These are phyloP conservation scores for Collybia sordida DNA, from an alignment of 768 basidiomycete genomes.

Conservation along the genomic window DNA sequence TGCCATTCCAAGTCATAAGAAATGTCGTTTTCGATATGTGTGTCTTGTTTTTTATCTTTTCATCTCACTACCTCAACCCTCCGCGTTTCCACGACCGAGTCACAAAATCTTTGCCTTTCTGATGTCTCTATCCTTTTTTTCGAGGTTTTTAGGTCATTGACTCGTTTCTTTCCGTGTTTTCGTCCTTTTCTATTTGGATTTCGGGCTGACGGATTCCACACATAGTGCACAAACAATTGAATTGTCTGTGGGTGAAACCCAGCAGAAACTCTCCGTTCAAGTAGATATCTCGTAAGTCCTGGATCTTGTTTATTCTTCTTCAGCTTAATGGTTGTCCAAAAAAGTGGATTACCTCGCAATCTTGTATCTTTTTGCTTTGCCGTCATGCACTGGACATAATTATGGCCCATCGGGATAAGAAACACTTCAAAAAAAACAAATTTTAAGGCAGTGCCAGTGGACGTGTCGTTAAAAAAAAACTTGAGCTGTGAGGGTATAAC, in stretches of 20 bases:
- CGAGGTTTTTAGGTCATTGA: too few species aligned
- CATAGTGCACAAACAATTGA: slow-evolving; percentile 68
- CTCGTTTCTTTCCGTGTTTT: too few species aligned
- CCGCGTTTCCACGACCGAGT: too few species aligned
- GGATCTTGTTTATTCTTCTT: not conserved
- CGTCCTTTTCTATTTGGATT: too few species aligned
- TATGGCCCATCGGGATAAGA: slow-evolving; percentile 57
- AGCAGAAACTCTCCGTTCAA: slow-evolving; percentile 60
- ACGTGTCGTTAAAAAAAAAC: slow-evolving; percentile 67
- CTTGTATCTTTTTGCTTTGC: slow-evolving; percentile 59
- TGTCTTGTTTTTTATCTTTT: slow-evolving; percentile 26
- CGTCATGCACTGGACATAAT: slow-evolving; percentile 39
- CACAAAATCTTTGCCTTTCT: too few species aligned
- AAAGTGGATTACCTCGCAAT: slow-evolving; percentile 75
- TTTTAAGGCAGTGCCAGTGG: slow-evolving; percentile 59
- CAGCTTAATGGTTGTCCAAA: not conserved
- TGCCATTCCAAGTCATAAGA: slow-evolving; percentile 54
- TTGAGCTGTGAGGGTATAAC: slow-evolving; percentile 61
- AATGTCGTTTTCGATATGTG: slow-evolving; percentile 59
- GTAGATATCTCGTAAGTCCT: slow-evolving; percentile 69
- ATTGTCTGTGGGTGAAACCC: slow-evolving; percentile 48
- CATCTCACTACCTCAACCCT: slow-evolving; percentile 2
- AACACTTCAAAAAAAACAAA: slow-evolving; percentile 52
- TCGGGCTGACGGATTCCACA: not conserved
- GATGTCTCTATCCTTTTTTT: too few species aligned